Conservation (phyloP, 2,329 filamentous ascomycete species). For the Lecanicillium sp. region DNA sequence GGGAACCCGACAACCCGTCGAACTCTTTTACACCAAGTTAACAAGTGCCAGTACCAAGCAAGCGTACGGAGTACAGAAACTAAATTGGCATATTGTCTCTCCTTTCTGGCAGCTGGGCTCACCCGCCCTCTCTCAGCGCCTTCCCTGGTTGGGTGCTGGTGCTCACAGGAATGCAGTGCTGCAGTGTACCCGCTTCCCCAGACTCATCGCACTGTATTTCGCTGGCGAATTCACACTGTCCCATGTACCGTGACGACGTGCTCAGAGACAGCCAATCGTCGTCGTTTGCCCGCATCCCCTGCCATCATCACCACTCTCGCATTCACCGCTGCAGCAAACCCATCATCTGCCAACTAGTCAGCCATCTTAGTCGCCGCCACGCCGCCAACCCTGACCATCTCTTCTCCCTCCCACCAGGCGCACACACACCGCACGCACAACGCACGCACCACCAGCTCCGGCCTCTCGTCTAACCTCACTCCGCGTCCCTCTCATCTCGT, state of each 20-base stretch:
- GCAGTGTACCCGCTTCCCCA: conserved; percentile 12
- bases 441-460: background rate
- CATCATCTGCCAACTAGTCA: too few relatives aligned
- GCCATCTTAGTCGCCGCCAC: conserved; percentile 4
- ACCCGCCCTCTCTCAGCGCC: conserved; percentile 2
- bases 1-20: too few relatives aligned
- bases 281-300: background rate
- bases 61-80: too few relatives aligned
- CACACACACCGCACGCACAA: too few relatives aligned
- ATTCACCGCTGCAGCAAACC: background rate
- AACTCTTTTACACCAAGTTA: too few relatives aligned
- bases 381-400: too few relatives aligned
- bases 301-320: background rate
- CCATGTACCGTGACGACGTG: too few relatives aligned
- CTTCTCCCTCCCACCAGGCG: too few relatives aligned
- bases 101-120: background rate
- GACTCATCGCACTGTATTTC: background rate
- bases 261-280: background rate
- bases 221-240: too few relatives aligned
- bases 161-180: conserved; percentile 5
- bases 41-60: too few relatives aligned
- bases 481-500: background rate
- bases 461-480: background rate
- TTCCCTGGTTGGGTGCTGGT: conserved; percentile 12
- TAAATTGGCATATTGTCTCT: too few relatives aligned